Percentiles rank a stretch among this genome's conserved stretches.
phyloP scores from a whole-genome alignment of 2,329 filamentous ascomycete genomes.

The Drechslerella stenobrocha region DNA sequence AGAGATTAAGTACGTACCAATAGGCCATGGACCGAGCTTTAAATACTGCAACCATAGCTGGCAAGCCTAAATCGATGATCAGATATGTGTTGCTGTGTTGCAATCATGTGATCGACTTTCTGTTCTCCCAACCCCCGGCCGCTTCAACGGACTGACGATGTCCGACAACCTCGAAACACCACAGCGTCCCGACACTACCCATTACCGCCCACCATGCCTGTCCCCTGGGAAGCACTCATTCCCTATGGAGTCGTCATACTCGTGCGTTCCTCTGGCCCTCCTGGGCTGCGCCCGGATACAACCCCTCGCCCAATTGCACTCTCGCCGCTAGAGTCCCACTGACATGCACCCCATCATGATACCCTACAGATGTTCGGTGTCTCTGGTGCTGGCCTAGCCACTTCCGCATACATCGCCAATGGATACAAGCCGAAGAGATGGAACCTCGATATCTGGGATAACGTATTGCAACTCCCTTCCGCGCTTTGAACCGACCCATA shows the following conservation, averaged over 20 bases:
- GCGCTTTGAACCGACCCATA: slow-evolving; percentile 5
- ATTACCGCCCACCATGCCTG: slow-evolving; percentile 60
- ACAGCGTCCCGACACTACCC: slow-evolving; percentile 15
- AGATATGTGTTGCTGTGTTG: neutral
- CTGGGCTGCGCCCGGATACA: too few relatives aligned
- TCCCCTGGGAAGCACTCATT: slow-evolving; percentile 68
- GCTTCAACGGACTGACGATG: neutral
- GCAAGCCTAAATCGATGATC: too few relatives aligned
- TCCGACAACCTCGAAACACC: slow-evolving; percentile 28
- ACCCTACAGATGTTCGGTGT: slow-evolving; percentile 65
- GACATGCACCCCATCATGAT: neutral
- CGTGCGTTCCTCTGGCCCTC: slow-evolving; percentile 57
- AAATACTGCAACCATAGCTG: too few relatives aligned
- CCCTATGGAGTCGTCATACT: slow-evolving; percentile 68
- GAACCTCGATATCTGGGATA: slow-evolving; percentile 67
- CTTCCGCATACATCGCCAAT: slow-evolving; percentile 64
- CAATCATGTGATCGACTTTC: neutral
- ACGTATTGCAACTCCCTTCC: slow-evolving; percentile 59
- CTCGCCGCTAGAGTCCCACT: too few relatives aligned
- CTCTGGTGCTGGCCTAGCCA: slow-evolving; percentile 64
- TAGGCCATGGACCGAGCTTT: too few relatives aligned
- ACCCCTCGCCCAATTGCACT: too few relatives aligned
- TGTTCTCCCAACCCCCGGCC: neutral
- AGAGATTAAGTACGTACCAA: too few relatives aligned
- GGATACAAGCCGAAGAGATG: slow-evolving; percentile 66